phyloP scores from a whole-genome alignment of 768 basidiomycete genomes.

The Solioccasus polychromus region DNA sequence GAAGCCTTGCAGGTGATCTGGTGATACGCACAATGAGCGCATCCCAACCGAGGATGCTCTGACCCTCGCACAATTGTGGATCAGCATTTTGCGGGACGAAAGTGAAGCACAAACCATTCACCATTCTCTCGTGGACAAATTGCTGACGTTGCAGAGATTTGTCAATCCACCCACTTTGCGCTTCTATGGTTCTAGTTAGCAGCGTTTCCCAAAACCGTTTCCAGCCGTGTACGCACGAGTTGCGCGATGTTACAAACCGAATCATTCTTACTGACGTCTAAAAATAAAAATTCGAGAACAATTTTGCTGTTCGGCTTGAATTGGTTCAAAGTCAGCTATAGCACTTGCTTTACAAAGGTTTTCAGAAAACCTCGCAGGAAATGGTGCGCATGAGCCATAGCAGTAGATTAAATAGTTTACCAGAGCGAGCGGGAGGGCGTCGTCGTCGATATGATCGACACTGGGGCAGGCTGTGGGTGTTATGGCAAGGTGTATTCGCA shows the following conservation, averaged over 20 bases:
- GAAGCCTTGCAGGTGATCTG: not conserved
- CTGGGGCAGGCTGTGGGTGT: too few relatives aligned
- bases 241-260: not conserved
- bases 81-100: conserved; percentile 18
- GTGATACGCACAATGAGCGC: conserved; percentile 18
- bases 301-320: not conserved
- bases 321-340: too few relatives aligned
- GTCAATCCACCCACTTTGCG: not conserved
- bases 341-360: too few relatives aligned
- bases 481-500: too few relatives aligned
- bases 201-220: not conserved
- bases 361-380: too few relatives aligned
- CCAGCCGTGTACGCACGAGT: not conserved
- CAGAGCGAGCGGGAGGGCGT: too few relatives aligned
- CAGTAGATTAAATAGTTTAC: too few relatives aligned
- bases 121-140: conserved; percentile 22
- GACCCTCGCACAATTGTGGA: conserved; percentile 21
- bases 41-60: conserved; percentile 19
- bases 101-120: conserved; percentile 12
- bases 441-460: too few relatives aligned
- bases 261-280: not conserved
- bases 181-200: not conserved
- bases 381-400: too few relatives aligned
- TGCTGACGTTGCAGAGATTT: conserved; percentile 22
- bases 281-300: not conserved